Percentiles rank a stretch among this genome's conserved stretches.
Evolutionary conservation across 2,329 filamentous ascomycete genomes (phyloP).

Genomic region (Akanthomyces dipterigenus): DNA sequence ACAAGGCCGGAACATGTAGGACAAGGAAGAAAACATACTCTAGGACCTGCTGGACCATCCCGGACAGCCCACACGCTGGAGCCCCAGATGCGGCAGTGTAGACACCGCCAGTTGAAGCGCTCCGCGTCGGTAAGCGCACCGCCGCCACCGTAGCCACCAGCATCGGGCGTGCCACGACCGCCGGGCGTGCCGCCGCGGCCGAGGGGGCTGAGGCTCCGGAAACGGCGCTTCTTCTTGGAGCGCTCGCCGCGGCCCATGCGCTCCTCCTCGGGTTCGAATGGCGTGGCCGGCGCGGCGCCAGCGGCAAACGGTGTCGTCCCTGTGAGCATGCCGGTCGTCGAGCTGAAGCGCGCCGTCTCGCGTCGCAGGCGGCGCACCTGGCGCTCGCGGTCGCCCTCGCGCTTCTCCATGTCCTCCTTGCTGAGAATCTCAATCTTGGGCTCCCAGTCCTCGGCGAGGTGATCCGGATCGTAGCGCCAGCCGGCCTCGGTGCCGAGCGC

Average conservation of each 20-base stretch:
- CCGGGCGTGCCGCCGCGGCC: slow-evolving; percentile 58
- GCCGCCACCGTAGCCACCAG: slow-evolving; percentile 65
- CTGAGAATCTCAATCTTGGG: slow-evolving; percentile 74
- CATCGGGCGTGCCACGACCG: slow-evolving; percentile 74
- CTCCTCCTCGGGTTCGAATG: slow-evolving; percentile 57
- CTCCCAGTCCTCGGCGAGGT: slow-evolving; percentile 77
- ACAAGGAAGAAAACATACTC: slow-evolving; percentile 49
- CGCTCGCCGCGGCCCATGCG: slow-evolving; percentile 86
- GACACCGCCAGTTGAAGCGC: slow-evolving; percentile 77
- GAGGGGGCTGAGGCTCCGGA: slow-evolving; percentile 78
- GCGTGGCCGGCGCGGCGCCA: slow-evolving; percentile 22
- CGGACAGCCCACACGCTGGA: slow-evolving; percentile 90
- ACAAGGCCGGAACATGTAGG: slow-evolving; percentile 6
- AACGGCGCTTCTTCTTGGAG: slow-evolving; percentile 90
- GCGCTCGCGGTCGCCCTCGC: slow-evolving; percentile 87
- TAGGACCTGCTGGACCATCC: slow-evolving; percentile 78
- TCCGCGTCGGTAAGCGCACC: slow-evolving; percentile 69
- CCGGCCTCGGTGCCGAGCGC: slow-evolving; percentile 77
- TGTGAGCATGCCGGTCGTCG: slow-evolving; percentile 72
- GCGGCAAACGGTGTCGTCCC: slow-evolving; percentile 57
- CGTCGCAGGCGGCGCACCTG: slow-evolving; percentile 80
- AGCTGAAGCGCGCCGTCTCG: slow-evolving; percentile 89
- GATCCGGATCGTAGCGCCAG: slow-evolving; percentile 92
- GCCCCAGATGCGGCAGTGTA: slow-evolving; percentile 82
- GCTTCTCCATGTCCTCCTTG: slow-evolving; percentile 96